Evolutionary conservation across 805 yeast genomes (phyloP), one percentile per base, ranked within the genome.

Genomic region (Wickerhamiella sergipiensis): DNA sequence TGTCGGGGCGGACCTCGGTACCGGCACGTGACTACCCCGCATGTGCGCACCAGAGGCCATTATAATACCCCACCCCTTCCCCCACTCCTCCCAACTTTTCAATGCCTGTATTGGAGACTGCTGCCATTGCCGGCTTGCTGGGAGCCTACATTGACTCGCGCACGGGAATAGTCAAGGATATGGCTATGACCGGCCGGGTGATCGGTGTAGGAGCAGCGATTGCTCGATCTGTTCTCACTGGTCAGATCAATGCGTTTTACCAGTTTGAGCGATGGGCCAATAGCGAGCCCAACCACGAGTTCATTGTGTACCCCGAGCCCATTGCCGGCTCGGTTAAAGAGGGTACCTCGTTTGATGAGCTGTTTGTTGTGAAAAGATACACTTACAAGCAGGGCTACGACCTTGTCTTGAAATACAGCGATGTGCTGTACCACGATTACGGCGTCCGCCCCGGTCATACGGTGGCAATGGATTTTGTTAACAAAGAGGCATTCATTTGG

Each of bases 401-500:
- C 47, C 74, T 79, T 58, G 76, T 85, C 6, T 71, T 85, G 54
- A 68, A 82, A 54, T 70, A 86, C 56, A 80, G 94, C 2, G 73
- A 77, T 57, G 75, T 85, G 45, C 70, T 90, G 57, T 75, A 70
- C 46, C 65, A 74, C 54, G 79, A 81, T 52, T 81, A 79, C 59
- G 82, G 82, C 1, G 77, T 89, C 38, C 68, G 78, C 18, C 67
- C 78, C 13, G 80, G 81, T 43, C 85, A 85, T 56, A 74, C 80
- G 9, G 78, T 90, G 45, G 94, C 85, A 0, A 60, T 90, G 44
- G 82, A 81, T 60, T 83, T 79, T 61, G 82, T 85, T 61, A 89
- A 89, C 66, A 86, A 83, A 62, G 95, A 95, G 1, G 69, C 87
- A 55, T 85, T 85, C 59, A 67, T 89, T 15, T 73, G 88, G 50